These are phyloP conservation scores for Colletotrichum limetticola DNA, from an alignment of 2,329 filamentous ascomycete genomes.

Conservation along the genomic window DNA sequence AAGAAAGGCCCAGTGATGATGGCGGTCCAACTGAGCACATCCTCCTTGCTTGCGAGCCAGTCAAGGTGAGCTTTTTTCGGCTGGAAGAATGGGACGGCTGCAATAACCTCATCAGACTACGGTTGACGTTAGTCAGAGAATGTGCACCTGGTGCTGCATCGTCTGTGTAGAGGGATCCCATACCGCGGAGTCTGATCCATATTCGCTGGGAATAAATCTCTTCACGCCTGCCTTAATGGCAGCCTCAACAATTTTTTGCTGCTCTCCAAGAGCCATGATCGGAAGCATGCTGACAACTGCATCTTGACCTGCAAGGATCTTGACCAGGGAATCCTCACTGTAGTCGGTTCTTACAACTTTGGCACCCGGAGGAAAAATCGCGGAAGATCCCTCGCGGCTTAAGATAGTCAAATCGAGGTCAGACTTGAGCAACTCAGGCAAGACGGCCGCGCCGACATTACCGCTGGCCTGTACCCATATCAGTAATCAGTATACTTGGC, in stretches of 20 bases:
- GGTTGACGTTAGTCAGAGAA: background rate
- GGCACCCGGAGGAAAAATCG: background rate
- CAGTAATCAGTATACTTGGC: too few species aligned
- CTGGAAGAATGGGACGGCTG: constrained; percentile 5
- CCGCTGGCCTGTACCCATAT: constrained; percentile 5
- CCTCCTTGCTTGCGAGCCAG: constrained; percentile 43
- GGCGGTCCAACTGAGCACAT: constrained; percentile 60
- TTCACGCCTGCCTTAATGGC: constrained; percentile 63
- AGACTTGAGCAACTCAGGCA: constrained; percentile 9
- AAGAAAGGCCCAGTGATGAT: constrained; percentile 63
- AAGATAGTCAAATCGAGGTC: constrained; percentile 6
- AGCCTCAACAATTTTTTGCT: constrained; percentile 56
- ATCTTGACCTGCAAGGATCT: constrained; percentile 31
- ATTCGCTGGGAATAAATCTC: constrained; percentile 64
- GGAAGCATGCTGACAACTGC: constrained; percentile 51
- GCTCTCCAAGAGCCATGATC: constrained; percentile 43
- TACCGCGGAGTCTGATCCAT: constrained; percentile 53
- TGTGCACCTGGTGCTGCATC: too few species aligned
- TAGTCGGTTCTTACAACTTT: constrained; percentile 13
- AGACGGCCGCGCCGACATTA: constrained; percentile 1
- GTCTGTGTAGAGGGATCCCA: background rate
- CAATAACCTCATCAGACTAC: background rate
- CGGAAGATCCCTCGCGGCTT: background rate
- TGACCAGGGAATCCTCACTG: background rate
- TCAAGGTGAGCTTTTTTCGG: constrained; percentile 9